Percentiles rank a stretch among this genome's conserved stretches.
Evolutionary conservation across 345 rosid genomes (phyloP).

Genomic region (Erysimum cheiranthoides): DNA sequence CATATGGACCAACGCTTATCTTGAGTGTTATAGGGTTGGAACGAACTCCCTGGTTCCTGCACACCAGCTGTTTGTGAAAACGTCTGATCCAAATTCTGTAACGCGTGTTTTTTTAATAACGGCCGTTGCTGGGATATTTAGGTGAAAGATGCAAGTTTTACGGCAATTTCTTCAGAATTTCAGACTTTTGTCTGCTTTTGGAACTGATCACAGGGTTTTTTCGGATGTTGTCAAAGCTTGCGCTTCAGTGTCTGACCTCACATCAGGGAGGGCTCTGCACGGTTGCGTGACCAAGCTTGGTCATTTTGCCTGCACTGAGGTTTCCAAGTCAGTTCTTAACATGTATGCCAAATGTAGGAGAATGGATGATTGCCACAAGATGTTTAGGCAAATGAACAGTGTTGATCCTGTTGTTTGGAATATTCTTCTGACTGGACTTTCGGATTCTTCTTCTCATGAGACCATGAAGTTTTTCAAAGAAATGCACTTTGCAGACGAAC

Average conservation of each 20-base stretch:
- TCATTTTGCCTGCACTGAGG: conserved; percentile 52
- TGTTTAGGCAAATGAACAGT: conserved; percentile 59
- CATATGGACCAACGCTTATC: conserved; percentile 1
- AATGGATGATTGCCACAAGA: conserved; percentile 57
- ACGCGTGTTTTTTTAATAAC: conserved; percentile 39
- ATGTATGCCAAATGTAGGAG: conserved; percentile 75
- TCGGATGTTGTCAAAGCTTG: conserved; percentile 67
- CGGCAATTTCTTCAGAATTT: conserved; percentile 51
- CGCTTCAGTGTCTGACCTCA: conserved; percentile 52
- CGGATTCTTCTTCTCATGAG: conserved; percentile 53
- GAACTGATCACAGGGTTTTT: conserved; percentile 55
- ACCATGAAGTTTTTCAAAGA: conserved; percentile 57
- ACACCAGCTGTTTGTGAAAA: conserved; percentile 50
- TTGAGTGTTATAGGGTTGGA: not conserved
- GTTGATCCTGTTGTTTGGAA: conserved; percentile 81
- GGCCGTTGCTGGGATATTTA: conserved; percentile 28
- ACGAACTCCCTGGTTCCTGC: conserved; percentile 24
- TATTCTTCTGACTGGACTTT: conserved; percentile 71
- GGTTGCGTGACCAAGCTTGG: conserved; percentile 56
- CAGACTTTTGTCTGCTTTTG: conserved; percentile 41
- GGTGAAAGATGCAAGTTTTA: conserved; percentile 47
- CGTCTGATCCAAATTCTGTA: conserved; percentile 48
- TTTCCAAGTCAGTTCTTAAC: conserved; percentile 79
- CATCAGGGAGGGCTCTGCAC: conserved; percentile 64
- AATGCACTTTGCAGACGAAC: conserved; percentile 51